These are phyloP conservation scores for Chlorella sp. DNA, from an alignment of 139 green algal genomes.

Conservation along the genomic window DNA sequence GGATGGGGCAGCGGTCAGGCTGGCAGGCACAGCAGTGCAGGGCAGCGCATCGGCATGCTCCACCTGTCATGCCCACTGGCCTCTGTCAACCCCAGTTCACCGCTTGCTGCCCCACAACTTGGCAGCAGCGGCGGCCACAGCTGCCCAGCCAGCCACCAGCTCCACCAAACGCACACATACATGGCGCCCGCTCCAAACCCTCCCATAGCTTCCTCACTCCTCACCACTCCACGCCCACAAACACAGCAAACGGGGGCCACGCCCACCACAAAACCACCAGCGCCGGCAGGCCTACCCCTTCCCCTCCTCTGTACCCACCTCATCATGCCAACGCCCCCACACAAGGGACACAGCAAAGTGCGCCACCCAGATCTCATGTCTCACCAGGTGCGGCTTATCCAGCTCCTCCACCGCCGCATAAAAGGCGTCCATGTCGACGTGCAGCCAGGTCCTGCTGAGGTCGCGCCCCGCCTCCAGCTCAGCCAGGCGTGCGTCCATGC, in stretches of 20 bases:
- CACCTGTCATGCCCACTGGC: too few relatives aligned
- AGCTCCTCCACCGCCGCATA: slow-evolving; percentile 81
- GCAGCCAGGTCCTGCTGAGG: slow-evolving; percentile 71
- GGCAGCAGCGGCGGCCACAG: too few relatives aligned
- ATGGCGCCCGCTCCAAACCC: too few relatives aligned
- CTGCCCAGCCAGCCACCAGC: too few relatives aligned
- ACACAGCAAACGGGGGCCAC: background rate
- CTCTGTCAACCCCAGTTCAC: too few relatives aligned
- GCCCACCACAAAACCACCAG: background rate
- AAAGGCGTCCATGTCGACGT: slow-evolving; percentile 97
- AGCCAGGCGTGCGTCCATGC: slow-evolving; percentile 60
- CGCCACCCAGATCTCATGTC: background rate
- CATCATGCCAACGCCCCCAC: background rate
- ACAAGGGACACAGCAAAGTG: background rate
- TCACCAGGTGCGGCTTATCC: slow-evolving; percentile 70
- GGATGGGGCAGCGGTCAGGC: background rate
- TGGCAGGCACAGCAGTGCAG: too few relatives aligned
- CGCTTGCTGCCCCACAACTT: too few relatives aligned
- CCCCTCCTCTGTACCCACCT: background rate
- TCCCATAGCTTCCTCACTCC: too few relatives aligned
- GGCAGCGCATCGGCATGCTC: too few relatives aligned
- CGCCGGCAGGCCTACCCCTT: background rate
- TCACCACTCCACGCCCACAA: too few relatives aligned
- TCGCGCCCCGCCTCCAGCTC: slow-evolving; percentile 78
- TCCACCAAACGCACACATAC: too few relatives aligned